Conservation (phyloP, 176 grass and related monocot species). For the Zea luxurians region DNA sequence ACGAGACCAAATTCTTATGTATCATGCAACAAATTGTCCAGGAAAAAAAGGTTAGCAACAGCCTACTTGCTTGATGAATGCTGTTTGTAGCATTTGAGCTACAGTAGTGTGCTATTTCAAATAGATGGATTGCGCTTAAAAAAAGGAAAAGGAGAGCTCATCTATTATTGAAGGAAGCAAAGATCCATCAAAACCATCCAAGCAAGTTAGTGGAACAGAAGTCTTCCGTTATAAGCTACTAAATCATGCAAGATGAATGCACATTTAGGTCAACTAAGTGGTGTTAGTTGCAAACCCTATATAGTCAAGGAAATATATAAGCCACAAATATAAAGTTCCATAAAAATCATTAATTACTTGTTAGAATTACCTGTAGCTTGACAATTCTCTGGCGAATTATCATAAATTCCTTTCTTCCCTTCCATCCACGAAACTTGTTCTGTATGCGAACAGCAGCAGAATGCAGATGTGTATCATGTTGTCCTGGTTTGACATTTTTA, state of each 20-base stretch:
- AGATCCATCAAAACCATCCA: not conserved
- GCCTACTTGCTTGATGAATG: too few species aligned
- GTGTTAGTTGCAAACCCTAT: not conserved
- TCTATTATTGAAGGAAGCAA: constrained; percentile 5
- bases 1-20: constrained; percentile 1
- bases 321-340: not conserved
- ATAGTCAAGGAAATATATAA: not conserved
- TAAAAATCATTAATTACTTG: not conserved
- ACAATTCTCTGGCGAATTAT: constrained; percentile 79
- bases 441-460: constrained; percentile 78
- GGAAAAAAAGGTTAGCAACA: too few species aligned
- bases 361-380: constrained; percentile 68
- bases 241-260: not conserved
- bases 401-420: constrained; percentile 82
- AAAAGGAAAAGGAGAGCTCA: not conserved
- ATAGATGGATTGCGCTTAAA: not conserved
- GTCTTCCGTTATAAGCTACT: constrained; percentile 1
- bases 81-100: too few species aligned
- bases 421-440: constrained; percentile 91
- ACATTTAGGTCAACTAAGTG: not conserved
- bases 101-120: not conserved
- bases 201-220: not conserved
- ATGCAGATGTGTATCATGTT: constrained; percentile 59
- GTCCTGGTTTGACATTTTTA: constrained; percentile 52
- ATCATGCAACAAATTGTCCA: not conserved